Base-by-base conservation (phyloP, 225 moss, liverwort and hornwort species). In the Bryoerythrophyllum caledonicum region DNA sequence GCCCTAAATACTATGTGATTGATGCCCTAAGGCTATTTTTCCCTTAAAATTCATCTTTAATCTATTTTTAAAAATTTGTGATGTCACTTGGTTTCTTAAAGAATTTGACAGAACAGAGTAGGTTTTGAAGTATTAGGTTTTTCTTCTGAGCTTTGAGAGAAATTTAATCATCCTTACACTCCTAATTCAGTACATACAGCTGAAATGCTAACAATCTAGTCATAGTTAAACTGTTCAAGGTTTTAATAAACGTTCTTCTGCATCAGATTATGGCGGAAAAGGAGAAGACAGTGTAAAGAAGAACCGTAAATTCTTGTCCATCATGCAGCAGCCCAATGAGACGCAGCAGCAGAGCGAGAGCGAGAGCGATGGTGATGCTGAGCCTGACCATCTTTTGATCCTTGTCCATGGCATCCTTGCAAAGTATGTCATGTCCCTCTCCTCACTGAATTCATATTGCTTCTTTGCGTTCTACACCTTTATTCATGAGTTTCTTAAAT, bases 391-490 rank as follows among this genome's bases (percentile, higher is more conserved):
- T 89, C 93, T 99, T 66, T 76, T 99, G 84, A 82, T 95, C 60
- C 94, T 99, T 76, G 94, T 99, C 17, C 97, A 99, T 79, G 97
- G 94, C 13, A 95, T 99, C 35, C 90, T 99, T 67, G 89, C 93
- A 51, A 91, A 85, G 97, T 92, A 72, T 57, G 78, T 74, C 56
- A 20, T 49, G 19, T 1, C 6, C 38, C 55, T 61, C 10, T 37
- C 24, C 74, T 77, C 70, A 30, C 12, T 61, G 51, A 70, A 34
- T 77, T 70, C 56, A 56, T 34, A 12, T 49, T 30, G 67, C 51
- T 40, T 28, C 34, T 56, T 73, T 49, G 12, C 32, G 37, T 62
- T 67, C 5, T 48, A 46, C 11, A n/a, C 40, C 38, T 57, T 19
- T 58, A 52, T 69, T 76, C 27, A 37, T 73, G 73, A 70, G 24